Base-by-base conservation (phyloP, 2,329 filamentous ascomycete genomes). In the Helminthosporium solani region DNA sequence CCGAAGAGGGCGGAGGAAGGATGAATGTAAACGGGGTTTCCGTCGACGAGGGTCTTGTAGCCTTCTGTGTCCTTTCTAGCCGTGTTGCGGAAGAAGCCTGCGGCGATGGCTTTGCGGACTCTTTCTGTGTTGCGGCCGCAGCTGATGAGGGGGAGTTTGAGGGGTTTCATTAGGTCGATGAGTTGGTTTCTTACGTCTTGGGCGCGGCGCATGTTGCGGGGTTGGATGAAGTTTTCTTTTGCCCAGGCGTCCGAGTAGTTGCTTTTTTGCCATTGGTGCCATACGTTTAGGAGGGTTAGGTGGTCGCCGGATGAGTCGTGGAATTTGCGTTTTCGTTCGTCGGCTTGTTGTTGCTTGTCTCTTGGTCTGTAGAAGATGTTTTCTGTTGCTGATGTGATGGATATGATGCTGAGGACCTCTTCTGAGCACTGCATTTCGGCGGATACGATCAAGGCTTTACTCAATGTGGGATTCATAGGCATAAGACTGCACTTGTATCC, bases 401-500 rank as follows among this genome's bases (percentile, higher is more conserved):
- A 58, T 2, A 99, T 90, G 49, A 99, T 96, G 53, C 83, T 92
- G 20, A 99, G 83, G 62, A 97, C 84, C 71, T 99, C 94, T 20
- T 99, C 94, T 0, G 89, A 91, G 71, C 95, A 99, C 21, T 86
- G 81, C 55, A 95, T 81, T 37, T 96, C 88, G 2, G 95, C 88
- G 0, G 89, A 89, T 9, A 85, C 86, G 52, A 99, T 95, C 1
- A 99, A 80, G 0, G 90, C 85, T 70, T 97, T 99, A 42, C 91
- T 88, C 0, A 97, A 79, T 0, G 89, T 84, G 0, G 94, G 94
- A 46, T 97, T 91, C 90, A 97, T 97, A 0, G 94, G 94, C 69
- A 97, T 97, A 64, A 99, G 92, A 9, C 94, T 91, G 92, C 99
- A 97, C 69, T 96, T 95, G 36, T 94, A 84, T 7, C 94, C 94